A percentile compares a stretch with the other conserved stretches of the same genome.
Conservation (phyloP, 441 rosid species). For the Euphorbia schlechtendalii region DNA sequence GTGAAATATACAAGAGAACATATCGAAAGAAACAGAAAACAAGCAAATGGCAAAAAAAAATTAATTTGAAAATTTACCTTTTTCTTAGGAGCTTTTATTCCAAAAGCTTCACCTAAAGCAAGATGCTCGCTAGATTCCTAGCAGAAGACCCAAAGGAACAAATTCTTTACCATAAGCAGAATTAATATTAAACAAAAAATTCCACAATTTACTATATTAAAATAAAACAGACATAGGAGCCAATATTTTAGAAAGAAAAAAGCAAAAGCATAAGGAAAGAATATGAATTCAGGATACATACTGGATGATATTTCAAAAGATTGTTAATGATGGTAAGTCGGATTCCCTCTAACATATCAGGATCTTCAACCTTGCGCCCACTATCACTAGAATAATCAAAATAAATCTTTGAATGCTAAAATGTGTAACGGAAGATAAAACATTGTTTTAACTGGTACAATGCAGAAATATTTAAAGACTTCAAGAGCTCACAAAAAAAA, state of each 20-base stretch:
- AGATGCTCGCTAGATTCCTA: conserved; percentile 88
- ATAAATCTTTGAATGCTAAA: conserved; percentile 17
- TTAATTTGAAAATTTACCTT: conserved; percentile 40
- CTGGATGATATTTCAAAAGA: conserved; percentile 94
- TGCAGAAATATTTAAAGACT: conserved; percentile 5
- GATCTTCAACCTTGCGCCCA: conserved; percentile 97
- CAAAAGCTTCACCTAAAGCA: conserved; percentile 95
- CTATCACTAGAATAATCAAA: conserved; percentile 48
- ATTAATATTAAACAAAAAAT: not conserved
- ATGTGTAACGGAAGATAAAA: conserved; percentile 7
- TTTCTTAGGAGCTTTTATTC: conserved; percentile 78
- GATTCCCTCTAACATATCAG: conserved; percentile 81
- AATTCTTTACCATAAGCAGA: conserved; percentile 8
- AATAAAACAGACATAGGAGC: conserved; percentile 1
- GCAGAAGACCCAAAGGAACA: conserved; percentile 19
- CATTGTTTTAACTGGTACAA: not conserved
- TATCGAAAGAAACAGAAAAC: not conserved
- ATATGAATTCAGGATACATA: conserved; percentile 33
- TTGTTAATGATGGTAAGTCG: conserved; percentile 89
- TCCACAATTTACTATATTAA: not conserved
- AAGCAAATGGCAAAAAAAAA: not conserved
- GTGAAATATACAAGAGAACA: conserved; percentile 1
- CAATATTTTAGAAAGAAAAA: not conserved
- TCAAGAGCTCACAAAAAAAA: not conserved
- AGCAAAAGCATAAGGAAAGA: not conserved